phyloP scores from a whole-genome alignment of 2,329 filamentous ascomycete species.

The Colletotrichum camelliae region DNA sequence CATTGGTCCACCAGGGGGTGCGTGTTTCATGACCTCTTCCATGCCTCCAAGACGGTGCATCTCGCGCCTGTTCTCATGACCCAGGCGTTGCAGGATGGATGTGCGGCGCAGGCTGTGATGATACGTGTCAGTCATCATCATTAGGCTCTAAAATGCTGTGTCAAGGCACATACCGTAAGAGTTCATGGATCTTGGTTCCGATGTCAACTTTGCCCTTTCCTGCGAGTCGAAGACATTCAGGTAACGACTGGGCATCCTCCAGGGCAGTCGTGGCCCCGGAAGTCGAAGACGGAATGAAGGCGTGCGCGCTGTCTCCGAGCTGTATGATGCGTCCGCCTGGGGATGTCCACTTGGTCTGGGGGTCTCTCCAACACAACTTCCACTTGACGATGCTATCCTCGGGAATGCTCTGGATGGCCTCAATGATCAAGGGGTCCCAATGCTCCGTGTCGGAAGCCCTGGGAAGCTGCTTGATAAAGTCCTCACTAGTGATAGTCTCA shows the following conservation, averaged over 20 bases:
- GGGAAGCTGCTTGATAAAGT: not conserved
- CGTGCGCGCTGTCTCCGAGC: conserved; percentile 26
- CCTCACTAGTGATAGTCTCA: not conserved
- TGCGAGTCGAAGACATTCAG: conserved; percentile 21
- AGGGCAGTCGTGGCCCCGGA: conserved; percentile 25
- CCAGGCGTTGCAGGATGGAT: not conserved
- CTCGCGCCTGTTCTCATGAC: not conserved
- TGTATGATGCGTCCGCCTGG: conserved; percentile 21
- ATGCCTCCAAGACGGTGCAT: not conserved
- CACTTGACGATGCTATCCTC: conserved; percentile 18
- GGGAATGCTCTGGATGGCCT: not conserved
- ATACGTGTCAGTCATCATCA: not conserved
- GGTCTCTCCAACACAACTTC: conserved; percentile 21
- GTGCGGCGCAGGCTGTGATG: not conserved
- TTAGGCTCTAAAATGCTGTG: rapidly evolving
- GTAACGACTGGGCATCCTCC: conserved; percentile 24
- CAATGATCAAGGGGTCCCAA: not conserved
- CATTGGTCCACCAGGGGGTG: not conserved
- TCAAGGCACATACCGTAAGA: not conserved
- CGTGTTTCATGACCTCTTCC: not conserved
- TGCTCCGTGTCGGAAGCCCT: not conserved
- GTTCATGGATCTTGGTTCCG: not conserved
- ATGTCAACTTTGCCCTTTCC: not conserved
- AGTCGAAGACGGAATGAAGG: conserved; percentile 23
- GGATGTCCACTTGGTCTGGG: conserved; percentile 18